Conservation (phyloP, 805 yeast genomes). For the Candida khao-thaluensis region DNA sequence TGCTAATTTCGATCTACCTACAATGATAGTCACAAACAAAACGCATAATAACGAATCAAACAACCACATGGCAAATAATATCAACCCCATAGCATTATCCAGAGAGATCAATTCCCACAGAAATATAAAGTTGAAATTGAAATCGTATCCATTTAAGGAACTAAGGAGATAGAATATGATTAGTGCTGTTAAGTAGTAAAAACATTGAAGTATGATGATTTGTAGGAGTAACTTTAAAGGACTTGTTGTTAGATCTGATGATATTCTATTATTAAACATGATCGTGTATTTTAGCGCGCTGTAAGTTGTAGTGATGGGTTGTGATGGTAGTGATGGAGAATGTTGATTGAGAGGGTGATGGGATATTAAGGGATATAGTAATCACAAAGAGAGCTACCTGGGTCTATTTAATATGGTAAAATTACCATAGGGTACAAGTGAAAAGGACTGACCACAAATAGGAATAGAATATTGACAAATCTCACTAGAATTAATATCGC, state of each 20-base stretch:
- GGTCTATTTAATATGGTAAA: no score
- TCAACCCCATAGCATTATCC: slow-evolving; percentile 78
- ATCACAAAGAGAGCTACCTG: no score
- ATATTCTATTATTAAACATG: slow-evolving; percentile 6
- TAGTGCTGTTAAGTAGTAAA: slow-evolving; percentile 74
- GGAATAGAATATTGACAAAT: no score
- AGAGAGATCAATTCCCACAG: slow-evolving; percentile 75
- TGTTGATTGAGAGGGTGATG: background rate
- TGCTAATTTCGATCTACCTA: slow-evolving; percentile 89
- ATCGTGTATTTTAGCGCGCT: background rate
- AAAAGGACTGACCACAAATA: no score
- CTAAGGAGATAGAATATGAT: slow-evolving; percentile 65
- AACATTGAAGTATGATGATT: slow-evolving; percentile 71
- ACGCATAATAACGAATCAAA: slow-evolving; percentile 82
- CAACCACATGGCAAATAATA: slow-evolving; percentile 74
- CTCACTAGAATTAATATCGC: no score
- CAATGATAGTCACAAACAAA: slow-evolving; percentile 77
- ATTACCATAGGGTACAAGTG: no score
- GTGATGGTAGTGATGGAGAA: background rate
- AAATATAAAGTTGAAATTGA: slow-evolving; percentile 68
- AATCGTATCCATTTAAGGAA: slow-evolving; percentile 66
- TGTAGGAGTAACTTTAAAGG: slow-evolving; percentile 49
- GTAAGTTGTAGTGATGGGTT: background rate
- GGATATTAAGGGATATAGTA: no score
- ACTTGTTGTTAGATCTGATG: slow-evolving; percentile 19